Evolutionary conservation across 768 basidiomycete species (phyloP).

Genomic region (Tylopilus plumbeoviolaceoides): DNA sequence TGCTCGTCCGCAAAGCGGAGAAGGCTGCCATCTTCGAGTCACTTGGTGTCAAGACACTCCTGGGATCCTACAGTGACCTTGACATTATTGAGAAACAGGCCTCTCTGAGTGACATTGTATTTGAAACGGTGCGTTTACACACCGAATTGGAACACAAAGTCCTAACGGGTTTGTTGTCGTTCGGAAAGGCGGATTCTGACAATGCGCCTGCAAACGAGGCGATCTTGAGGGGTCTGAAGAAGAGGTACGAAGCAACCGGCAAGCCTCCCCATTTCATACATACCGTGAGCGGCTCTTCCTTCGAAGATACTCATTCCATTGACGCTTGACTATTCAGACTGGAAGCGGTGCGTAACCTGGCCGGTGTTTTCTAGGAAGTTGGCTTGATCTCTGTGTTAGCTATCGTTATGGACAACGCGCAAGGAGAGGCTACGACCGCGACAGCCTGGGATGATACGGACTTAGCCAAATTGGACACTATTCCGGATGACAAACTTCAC

Average conservation of each 20-base stretch:
- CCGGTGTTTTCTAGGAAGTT: too few species aligned
- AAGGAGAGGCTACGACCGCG: slow-evolving; percentile 36
- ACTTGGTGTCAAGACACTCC: slow-evolving; percentile 24
- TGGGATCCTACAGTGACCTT: slow-evolving; percentile 45
- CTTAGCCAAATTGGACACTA: slow-evolving; percentile 40
- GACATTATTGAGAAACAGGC: slow-evolving; percentile 41
- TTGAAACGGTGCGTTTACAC: slow-evolving; percentile 34
- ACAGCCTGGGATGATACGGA: slow-evolving; percentile 49
- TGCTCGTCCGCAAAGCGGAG: slow-evolving; percentile 31
- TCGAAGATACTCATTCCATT: not conserved
- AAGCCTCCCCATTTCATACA: slow-evolving; percentile 51
- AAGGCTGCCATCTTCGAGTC: slow-evolving; percentile 18
- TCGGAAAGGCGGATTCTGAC: slow-evolving; percentile 43
- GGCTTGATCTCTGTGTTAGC: slow-evolving; percentile 25
- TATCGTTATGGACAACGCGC: slow-evolving; percentile 42
- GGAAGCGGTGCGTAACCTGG: slow-evolving; percentile 33
- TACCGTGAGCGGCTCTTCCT: slow-evolving; percentile 41
- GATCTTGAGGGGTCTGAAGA: slow-evolving; percentile 51
- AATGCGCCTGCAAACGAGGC: slow-evolving; percentile 41
- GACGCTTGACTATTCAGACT: not conserved
- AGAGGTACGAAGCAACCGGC: slow-evolving; percentile 39
- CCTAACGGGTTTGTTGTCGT: not conserved
- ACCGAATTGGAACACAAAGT: too few species aligned
- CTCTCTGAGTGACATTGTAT: slow-evolving; percentile 41
- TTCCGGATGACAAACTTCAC: slow-evolving; percentile 44